Conservation (phyloP, 2,329 filamentous ascomycete genomes). For the Neopestalotiopsis clavispora region DNA sequence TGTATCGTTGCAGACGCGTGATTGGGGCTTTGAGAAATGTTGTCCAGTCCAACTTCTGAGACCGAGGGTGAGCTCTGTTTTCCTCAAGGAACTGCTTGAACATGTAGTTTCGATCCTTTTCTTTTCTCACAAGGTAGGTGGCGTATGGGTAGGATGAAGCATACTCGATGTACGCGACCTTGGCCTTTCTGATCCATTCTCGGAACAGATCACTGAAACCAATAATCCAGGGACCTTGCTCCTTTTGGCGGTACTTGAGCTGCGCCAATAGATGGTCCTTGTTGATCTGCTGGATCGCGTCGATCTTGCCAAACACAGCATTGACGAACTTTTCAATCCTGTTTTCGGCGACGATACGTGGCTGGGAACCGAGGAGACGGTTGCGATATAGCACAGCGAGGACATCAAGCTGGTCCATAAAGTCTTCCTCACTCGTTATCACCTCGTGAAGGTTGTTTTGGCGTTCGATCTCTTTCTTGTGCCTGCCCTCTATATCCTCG, state of each 20-base stretch:
- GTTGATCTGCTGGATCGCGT: slow-evolving; percentile 87
- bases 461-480: slow-evolving; percentile 87
- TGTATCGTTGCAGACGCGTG: slow-evolving; percentile 88
- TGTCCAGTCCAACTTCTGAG: slow-evolving; percentile 87
- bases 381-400: slow-evolving; percentile 86
- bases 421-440: slow-evolving; percentile 89
- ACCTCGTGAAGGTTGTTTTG: slow-evolving; percentile 97
- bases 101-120: slow-evolving; percentile 81
- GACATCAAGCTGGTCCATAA: slow-evolving; percentile 87
- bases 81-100: slow-evolving; percentile 88
- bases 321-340: slow-evolving; percentile 79
- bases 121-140: slow-evolving; percentile 80
- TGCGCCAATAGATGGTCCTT: slow-evolving; percentile 91
- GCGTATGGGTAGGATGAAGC: slow-evolving; percentile 86
- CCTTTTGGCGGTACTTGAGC: slow-evolving; percentile 94
- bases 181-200: slow-evolving; percentile 97
- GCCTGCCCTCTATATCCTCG: slow-evolving; percentile 71
- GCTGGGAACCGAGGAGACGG: slow-evolving; percentile 72
- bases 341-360: slow-evolving; percentile 80
- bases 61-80: slow-evolving; percentile 77
- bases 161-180: slow-evolving; percentile 87
- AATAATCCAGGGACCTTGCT: slow-evolving; percentile 92
- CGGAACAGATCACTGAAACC: slow-evolving; percentile 97
- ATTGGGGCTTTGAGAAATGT: slow-evolving; percentile 94
- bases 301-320: slow-evolving; percentile 89